Percentiles rank a stretch among this genome's conserved stretches.
Evolutionary conservation across 2,329 filamentous ascomycete species (phyloP).

Genomic region (Fusarium humuli): DNA sequence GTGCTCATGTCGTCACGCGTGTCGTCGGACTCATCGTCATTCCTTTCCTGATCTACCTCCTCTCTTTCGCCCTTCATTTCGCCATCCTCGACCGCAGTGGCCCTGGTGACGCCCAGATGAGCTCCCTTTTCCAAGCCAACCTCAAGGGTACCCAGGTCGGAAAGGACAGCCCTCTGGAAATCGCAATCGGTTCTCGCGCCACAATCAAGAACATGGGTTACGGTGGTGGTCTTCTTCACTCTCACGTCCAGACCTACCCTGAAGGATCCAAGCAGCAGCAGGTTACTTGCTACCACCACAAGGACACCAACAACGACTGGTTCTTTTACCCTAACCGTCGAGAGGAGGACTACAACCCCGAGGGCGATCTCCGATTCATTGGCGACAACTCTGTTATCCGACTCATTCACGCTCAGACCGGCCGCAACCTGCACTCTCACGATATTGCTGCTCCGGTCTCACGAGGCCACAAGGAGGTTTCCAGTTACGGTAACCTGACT

Average conservation of each 20-base stretch:
- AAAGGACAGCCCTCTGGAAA: conserved; percentile 91
- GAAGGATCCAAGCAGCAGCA: conserved; percentile 96
- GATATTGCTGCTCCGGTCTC: conserved; percentile 87
- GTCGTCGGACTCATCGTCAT: conserved; percentile 89
- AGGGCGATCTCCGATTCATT: conserved; percentile 77
- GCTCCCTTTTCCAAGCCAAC: conserved; percentile 98
- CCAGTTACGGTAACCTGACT: conserved; percentile 93
- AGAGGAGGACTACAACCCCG: conserved; percentile 77
- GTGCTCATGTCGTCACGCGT: conserved; percentile 81
- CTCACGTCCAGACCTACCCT: conserved; percentile 94
- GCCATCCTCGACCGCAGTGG: conserved; percentile 92
- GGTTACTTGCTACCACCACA: conserved; percentile 99
- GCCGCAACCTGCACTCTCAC: conserved; percentile 97
- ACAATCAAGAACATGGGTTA: conserved; percentile 99
- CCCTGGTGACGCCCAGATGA: conserved; percentile 99
- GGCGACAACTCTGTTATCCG: conserved; percentile 83
- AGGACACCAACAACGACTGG: conserved; percentile 99
- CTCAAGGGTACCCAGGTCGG: conserved; percentile 93
- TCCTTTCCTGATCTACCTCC: conserved; percentile 90
- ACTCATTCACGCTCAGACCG: conserved; percentile 93
- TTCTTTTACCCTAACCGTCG: conserved; percentile 95
- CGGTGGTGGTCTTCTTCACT: conserved; percentile 94
- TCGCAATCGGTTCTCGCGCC: conserved; percentile 87
- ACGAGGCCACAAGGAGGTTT: conserved; percentile 93
- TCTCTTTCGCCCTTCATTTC: conserved; percentile 96